Evolutionary conservation across 1,284 basidiomycete genomes (phyloP), one percentile per base, ranked within the genome.

Genomic region (Bothia castanella): DNA sequence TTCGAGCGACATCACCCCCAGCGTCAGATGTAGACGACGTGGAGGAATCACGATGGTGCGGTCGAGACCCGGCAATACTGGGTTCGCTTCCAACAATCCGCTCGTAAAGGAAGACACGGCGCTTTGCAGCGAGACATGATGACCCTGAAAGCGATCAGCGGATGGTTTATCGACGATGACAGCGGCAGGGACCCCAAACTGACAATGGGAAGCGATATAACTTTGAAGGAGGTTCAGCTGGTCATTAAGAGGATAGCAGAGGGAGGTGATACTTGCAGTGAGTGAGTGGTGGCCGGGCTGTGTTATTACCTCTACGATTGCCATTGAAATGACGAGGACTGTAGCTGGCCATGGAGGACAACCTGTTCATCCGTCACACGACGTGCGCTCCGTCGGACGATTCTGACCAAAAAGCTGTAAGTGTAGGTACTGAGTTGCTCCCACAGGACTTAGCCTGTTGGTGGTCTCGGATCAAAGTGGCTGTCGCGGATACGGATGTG

Each of bases 1-100:
- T 16, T 58, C 56, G 38, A 88, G 77, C 0, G 76, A 68, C 82
- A 89, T 85, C 1, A 86, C 83, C 3, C 85, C 86, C 2, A 89
- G 69, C 0, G 85, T 88, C 49, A 88, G 67, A 61, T 88, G 86
- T 38, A 87, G 66, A 14, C 86, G 66, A 11, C 82, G 74, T 0
- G 85, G 78, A 23, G 80, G 72, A 46, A 87, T 73, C 43, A 85
- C 62, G 58, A 88, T 79, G 2, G 75, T 73, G 14, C 58, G 59
- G 63, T 88, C 81, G 7, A 88, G 68, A 0, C 86, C 86, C 0
- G 74, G 66, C 8, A 87, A 72, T 1, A 65, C 46, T 25, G 72
- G 71, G 10, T 56, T 49, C 37, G 52, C 54, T 6, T 57, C 57
- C 3, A 73, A 68, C 19, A 85, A 64, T 4, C 69, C 70, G 35